Evolutionary conservation across 2,329 filamentous ascomycete species (phyloP).

Genomic region (Aspergillus sp.): DNA sequence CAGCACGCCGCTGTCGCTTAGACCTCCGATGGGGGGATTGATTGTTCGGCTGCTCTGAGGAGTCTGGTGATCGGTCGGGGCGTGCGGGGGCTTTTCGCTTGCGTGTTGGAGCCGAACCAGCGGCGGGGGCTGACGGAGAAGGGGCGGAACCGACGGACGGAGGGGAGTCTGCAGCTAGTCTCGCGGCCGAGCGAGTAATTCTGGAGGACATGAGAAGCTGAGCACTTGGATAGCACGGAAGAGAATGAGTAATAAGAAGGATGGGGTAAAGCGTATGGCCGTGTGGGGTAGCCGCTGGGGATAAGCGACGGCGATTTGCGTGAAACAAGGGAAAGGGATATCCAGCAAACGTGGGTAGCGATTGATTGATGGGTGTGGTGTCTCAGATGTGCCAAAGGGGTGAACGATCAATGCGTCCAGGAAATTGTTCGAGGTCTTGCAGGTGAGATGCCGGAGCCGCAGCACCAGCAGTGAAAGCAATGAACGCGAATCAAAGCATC

Average conservation of each 20-base stretch:
- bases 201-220: conserved; percentile 88
- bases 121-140: conserved; percentile 46
- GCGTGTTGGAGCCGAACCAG: conserved; percentile 57
- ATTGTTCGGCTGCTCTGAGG: conserved; percentile 37
- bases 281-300: background rate
- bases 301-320: background rate
- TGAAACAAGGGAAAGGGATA: background rate
- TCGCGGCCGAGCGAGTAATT: conserved; percentile 93
- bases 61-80: conserved; percentile 51
- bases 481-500: conserved; percentile 5
- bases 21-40: conserved; percentile 59
- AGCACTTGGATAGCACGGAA: conserved; percentile 30
- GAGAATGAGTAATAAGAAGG: conserved; percentile 14
- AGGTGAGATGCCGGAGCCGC: conserved; percentile 11
- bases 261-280: conserved; percentile 13
- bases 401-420: conserved; percentile 1
- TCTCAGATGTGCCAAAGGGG: background rate
- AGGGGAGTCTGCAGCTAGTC: conserved; percentile 73
- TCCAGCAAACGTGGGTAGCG: background rate
- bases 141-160: conserved; percentile 47
- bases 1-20: conserved; percentile 72
- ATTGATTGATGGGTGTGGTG: background rate
- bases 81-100: conserved; percentile 75
- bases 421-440: background rate
- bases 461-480: conserved; percentile 9